These are phyloP conservation scores for Neospermospora avenae DNA, from an alignment of 2,329 filamentous ascomycete genomes.

Conservation along the genomic window DNA sequence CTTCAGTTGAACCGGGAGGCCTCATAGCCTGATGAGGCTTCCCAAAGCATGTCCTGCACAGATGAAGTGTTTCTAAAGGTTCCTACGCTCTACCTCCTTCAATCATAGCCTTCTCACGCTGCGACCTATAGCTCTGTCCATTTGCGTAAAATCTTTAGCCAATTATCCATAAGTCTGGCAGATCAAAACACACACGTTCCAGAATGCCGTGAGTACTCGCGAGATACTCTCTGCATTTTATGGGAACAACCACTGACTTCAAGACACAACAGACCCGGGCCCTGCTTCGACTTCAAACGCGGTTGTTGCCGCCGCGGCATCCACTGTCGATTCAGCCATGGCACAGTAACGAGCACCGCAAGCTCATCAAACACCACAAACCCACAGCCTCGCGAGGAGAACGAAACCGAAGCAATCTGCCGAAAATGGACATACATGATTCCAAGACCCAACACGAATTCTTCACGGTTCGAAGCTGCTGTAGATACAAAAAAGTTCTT, in stretches of 20 bases:
- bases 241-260: constrained; percentile 12
- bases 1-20: constrained; percentile 3
- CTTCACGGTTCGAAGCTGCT: constrained; percentile 14
- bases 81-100: constrained; percentile 10
- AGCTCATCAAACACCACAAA: constrained; percentile 16
- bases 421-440: constrained; percentile 30
- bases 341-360: constrained; percentile 10
- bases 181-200: constrained; percentile 9
- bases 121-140: constrained; percentile 7
- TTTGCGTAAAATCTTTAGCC: constrained; percentile 17
- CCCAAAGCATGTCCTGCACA: constrained; percentile 13
- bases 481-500: constrained; percentile 26
- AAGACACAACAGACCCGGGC: constrained; percentile 19
- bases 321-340: constrained; percentile 25
- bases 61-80: not conserved
- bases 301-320: constrained; percentile 23
- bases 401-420: constrained; percentile 21
- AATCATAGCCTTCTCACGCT: constrained; percentile 14
- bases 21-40: not conserved
- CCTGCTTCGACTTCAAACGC: constrained; percentile 24
- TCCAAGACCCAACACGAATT: constrained; percentile 21
- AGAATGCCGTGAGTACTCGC: constrained; percentile 19
- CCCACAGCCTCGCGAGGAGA: constrained; percentile 20
- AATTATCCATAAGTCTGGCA: constrained; percentile 10
- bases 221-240: constrained; percentile 10